Base-by-base conservation (phyloP, 1,139 yeast genomes). In the Sugiyamaella xylanicola region DNA sequence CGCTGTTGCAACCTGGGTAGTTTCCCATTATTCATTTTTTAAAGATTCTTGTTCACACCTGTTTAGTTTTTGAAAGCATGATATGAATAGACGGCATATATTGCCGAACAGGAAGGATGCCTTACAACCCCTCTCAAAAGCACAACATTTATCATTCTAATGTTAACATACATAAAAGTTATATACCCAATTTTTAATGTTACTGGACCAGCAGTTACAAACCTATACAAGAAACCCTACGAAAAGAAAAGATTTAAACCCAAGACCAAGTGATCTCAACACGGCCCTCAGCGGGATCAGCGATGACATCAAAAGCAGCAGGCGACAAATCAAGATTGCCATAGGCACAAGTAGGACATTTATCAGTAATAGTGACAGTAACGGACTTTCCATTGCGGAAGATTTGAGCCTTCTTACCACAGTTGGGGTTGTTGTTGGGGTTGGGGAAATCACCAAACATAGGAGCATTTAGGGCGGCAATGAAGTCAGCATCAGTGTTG, bases 311-410 rank as follows among this genome's bases (percentile, higher is more conserved):
- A 65, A 81, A 82, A 2, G 85, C 85, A 43, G 81, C 68, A 13
- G 84, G 83, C 8, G 83, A 77, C 58, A 82, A 73, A 65, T 82
- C 85, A 48, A 82, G 71, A 61, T 77, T 80, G 56, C 75, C 70
- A 43, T 71, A 69, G 40, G 68, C 61, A 65, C 86, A 82, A 20
- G 80, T 81, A 41, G 72, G 80, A 68, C 86, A 82, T 58, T 79
- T 74, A 67, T 82, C 85, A 51, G 77, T 79, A 59, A 81, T 82
- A 51, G 74, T 77, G 57, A 81, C 85, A 39, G 68, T 69, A 57
- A 80, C 82, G 9, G 78, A 66, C 62, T 77, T 78, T 53, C 77
- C 79, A 52, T 67, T 66, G 63, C 78, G 75, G 62, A 61, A 58
- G 49, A 81, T 76, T 55, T 70, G 72, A 62, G 81, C 80, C 60